phyloP scores from a whole-genome alignment of 768 basidiomycete species.

The Myochromella boudieri region DNA sequence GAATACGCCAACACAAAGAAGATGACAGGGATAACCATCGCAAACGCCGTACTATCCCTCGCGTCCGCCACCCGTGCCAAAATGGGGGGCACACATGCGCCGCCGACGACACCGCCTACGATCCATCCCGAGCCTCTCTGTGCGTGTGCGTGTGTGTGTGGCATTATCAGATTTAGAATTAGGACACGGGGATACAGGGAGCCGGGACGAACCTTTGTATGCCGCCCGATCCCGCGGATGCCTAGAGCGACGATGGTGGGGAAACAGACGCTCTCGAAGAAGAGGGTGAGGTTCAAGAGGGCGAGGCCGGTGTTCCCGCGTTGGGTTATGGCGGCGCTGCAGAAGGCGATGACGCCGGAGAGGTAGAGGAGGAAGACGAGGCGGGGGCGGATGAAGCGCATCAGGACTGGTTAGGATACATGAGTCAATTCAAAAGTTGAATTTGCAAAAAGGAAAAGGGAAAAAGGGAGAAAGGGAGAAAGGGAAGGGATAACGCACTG shows the following conservation, averaged over 20 bases:
- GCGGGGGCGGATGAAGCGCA: constrained; percentile 29
- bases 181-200: background rate
- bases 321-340: constrained; percentile 27
- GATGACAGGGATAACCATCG: constrained; percentile 32
- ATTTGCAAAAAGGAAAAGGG: background rate
- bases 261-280: constrained; percentile 36
- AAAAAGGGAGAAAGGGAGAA: background rate
- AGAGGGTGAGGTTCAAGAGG: constrained; percentile 30
- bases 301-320: constrained; percentile 28
- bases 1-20: constrained; percentile 27
- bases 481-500: constrained; percentile 17
- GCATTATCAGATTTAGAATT: background rate
- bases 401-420: constrained; percentile 17
- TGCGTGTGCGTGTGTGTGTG: background rate
- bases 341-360: constrained; percentile 27
- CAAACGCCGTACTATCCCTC: constrained; percentile 30
- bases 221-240: constrained; percentile 30
- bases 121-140: constrained; percentile 32
- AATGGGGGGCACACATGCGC: constrained; percentile 31
- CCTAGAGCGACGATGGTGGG: constrained; percentile 34
- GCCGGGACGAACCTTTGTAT: constrained; percentile 23
- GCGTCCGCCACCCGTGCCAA: constrained; percentile 29
- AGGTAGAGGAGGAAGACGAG: constrained; percentile 29
- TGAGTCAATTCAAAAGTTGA: no score
- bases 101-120: constrained; percentile 31